Percentiles rank a stretch among this genome's conserved stretches.
phyloP scores from a whole-genome alignment of 768 basidiomycete species.

The Tricholoma saponaceum region DNA sequence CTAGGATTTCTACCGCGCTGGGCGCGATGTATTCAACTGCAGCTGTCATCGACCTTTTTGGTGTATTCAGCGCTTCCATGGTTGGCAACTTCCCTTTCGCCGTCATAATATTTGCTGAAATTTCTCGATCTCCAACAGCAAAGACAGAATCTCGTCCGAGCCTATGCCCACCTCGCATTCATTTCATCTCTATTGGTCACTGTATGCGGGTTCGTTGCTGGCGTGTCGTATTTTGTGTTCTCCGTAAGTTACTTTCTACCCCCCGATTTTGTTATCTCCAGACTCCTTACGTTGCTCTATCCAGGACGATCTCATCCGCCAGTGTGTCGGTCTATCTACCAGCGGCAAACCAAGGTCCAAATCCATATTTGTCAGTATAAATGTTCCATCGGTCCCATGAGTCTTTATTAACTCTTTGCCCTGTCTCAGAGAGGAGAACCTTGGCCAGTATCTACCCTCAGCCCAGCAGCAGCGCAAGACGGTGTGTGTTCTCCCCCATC shows the following conservation, averaged over 20 bases:
- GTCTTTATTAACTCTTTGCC: neutral
- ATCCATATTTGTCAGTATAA: conserved; percentile 31
- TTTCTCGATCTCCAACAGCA: conserved; percentile 11
- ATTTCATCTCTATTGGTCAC: conserved; percentile 32
- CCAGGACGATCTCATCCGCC: conserved; percentile 34
- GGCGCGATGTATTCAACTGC: conserved; percentile 29
- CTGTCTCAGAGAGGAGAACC: conserved; percentile 25
- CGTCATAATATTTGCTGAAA: neutral
- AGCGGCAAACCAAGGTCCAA: conserved; percentile 31
- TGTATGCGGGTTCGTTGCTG: conserved; percentile 29
- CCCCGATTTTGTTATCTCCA: neutral
- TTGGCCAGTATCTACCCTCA: conserved; percentile 26
- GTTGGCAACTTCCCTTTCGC: conserved; percentile 3
- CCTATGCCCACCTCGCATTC: conserved; percentile 22
- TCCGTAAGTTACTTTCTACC: conserved; percentile 24
- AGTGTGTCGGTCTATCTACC: conserved; percentile 31
- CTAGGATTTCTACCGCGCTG: conserved; percentile 32
- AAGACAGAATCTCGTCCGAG: conserved; percentile 20
- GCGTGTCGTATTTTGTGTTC: conserved; percentile 34
- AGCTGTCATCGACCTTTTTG: conserved; percentile 17
- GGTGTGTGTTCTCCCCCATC: conserved; percentile 21
- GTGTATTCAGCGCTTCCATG: conserved; percentile 12
- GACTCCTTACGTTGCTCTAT: neutral
- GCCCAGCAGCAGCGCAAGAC: conserved; percentile 25
- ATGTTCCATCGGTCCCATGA: neutral